phyloP scores from a whole-genome alignment of 371 early-diverging fungal genomes.

The Umbelopsis sp. region DNA sequence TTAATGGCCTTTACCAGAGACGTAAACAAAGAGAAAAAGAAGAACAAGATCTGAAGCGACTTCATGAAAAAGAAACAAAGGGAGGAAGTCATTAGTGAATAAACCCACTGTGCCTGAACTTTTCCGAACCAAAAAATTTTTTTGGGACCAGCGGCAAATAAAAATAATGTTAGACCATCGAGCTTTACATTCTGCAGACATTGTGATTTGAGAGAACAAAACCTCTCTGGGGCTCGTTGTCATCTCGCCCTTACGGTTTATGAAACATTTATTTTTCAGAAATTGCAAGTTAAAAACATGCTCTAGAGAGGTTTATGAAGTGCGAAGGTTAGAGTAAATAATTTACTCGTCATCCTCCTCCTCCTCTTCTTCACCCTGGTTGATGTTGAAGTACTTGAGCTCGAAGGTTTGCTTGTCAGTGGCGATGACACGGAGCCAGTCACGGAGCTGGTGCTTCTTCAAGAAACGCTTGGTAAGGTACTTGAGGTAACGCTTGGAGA shows the following conservation, averaged over 20 bases:
- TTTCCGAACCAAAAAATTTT: not conserved
- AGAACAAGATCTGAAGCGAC: not conserved
- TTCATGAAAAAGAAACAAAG: not conserved
- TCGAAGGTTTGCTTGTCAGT: constrained; percentile 90
- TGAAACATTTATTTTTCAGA: constrained; percentile 17
- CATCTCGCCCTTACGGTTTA: constrained; percentile 23
- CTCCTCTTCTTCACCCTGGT: constrained; percentile 84
- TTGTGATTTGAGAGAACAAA: constrained; percentile 20
- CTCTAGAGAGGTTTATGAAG: constrained; percentile 20
- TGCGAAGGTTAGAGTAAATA: constrained; percentile 2
- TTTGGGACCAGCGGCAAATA: not conserved
- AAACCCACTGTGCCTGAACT: not conserved
- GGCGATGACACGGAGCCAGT: constrained; percentile 97
- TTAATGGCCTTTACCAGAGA: not conserved
- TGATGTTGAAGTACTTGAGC: constrained; percentile 95
- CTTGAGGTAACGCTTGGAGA: constrained; percentile 99
- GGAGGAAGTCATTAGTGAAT: not conserved
- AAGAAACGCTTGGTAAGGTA: constrained; percentile 99
- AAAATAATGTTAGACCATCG: not conserved
- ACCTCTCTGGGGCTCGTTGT: constrained; percentile 18
- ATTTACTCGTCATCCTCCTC: constrained; percentile 68
- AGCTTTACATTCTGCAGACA: constrained; percentile 16
- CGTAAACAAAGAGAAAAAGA: not conserved
- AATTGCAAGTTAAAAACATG: constrained; percentile 7
- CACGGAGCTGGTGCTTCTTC: constrained; percentile 98